Percentiles rank a stretch among this genome's conserved stretches.
Evolutionary conservation across 2,329 filamentous ascomycete species (phyloP).

Genomic region (Xylaria multiplex): DNA sequence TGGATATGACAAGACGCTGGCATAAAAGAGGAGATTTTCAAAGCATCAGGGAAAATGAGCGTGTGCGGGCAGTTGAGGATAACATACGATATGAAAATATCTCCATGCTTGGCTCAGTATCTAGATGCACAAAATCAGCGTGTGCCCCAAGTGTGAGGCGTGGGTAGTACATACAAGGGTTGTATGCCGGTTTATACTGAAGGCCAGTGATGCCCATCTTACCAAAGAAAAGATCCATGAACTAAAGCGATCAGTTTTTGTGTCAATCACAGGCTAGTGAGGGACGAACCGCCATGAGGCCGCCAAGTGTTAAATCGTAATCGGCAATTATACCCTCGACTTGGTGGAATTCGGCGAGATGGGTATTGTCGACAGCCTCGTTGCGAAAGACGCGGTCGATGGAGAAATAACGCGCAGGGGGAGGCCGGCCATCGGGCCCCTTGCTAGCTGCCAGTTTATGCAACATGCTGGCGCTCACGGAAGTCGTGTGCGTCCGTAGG

Average conservation of each 20-base stretch:
- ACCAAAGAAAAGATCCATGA: slow-evolving; percentile 94
- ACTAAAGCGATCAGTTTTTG: slow-evolving; percentile 33
- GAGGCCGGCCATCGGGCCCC: slow-evolving; percentile 73
- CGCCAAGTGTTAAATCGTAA: slow-evolving; percentile 90
- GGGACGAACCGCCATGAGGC: slow-evolving; percentile 72
- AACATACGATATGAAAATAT: slow-evolving; percentile 83
- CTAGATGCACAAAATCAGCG: slow-evolving; percentile 9
- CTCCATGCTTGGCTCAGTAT: slow-evolving; percentile 97
- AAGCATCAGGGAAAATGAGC: neutral
- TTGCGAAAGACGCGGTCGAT: slow-evolving; percentile 98
- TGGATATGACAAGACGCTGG: no score
- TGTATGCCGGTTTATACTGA: slow-evolving; percentile 92
- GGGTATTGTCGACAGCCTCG: slow-evolving; percentile 84
- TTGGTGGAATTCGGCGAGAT: slow-evolving; percentile 98
- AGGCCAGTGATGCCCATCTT: slow-evolving; percentile 91
- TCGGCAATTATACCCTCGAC: slow-evolving; percentile 99
- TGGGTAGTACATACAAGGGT: slow-evolving; percentile 62
- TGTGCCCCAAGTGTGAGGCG: neutral
- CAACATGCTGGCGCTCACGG: slow-evolving; percentile 75
- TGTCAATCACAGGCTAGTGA: neutral
- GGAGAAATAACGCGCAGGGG: slow-evolving; percentile 89
- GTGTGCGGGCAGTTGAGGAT: neutral
- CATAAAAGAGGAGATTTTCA: neutral
- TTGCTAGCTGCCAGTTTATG: slow-evolving; percentile 60
- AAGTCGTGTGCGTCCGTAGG: slow-evolving; percentile 11